Evolutionary conservation across 805 yeast genomes (phyloP), one percentile per base, ranked within the genome.

Genomic region (Yarrowia osloensis): DNA sequence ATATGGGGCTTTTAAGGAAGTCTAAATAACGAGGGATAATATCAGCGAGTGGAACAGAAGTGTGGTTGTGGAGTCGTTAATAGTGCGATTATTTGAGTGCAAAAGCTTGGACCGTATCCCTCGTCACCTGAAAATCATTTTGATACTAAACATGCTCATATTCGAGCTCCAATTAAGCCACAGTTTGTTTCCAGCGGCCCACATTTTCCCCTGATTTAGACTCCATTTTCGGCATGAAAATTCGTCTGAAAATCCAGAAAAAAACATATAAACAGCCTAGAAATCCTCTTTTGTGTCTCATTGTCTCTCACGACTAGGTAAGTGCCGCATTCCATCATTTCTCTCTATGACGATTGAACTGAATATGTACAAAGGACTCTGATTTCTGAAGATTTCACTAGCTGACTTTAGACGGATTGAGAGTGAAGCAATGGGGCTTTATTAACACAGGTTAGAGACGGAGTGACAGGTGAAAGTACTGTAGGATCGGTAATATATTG

Each of bases 311-410:
- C n/a, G n/a, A n/a, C n/a, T n/a, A n/a, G n/a, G n/a, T n/a, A n/a
- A n/a, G n/a, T n/a, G n/a, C n/a, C n/a, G n/a, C n/a, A n/a, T n/a
- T n/a, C n/a, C n/a, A n/a, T n/a, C n/a, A n/a, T n/a, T n/a, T 21
- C 39, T 31, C 17, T 29, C 12, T 13, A 28, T 50, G 55, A 50
- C 55, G 55, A 50, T 50, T 50, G 55, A 50, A 50, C 55, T 31
- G 55, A 50, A 50, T 47, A 47, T 50, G 55, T 50, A 50, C 55
- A 50, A 50, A 50, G 55, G 55, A 50, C 55, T 50, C 55, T 50
- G 55, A 50, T 31, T 50, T 50, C 55, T 50, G 55, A 55, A 15
- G 42, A 37, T 55, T 35, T 55, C 49, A 55, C 62, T 39, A 31
- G 55, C 54, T 39, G 54, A 35, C n/a, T 44, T 40, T 29, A 3